phyloP scores from a whole-genome alignment of 345 rosid species.

The Hibiscus mutabilis region DNA sequence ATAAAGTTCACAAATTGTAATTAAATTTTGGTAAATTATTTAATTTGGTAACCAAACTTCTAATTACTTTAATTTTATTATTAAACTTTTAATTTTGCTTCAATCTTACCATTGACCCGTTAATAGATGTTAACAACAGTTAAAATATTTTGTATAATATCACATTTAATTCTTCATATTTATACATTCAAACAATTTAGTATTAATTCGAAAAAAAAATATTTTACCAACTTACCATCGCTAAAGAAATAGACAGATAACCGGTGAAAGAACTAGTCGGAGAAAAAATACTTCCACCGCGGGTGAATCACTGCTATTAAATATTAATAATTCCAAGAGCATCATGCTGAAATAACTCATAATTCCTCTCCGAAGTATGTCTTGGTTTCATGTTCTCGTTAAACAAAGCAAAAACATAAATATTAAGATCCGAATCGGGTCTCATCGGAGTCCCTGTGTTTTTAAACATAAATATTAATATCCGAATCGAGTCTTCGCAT shows the following conservation, averaged over 20 bases:
- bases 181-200: no score
- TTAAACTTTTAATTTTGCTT: no score
- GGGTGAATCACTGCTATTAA: constrained; percentile 2
- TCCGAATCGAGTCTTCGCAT: no score
- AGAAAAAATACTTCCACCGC: constrained; percentile 11
- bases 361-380: constrained; percentile 90
- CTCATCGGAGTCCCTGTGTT: constrained; percentile 75
- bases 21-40: no score
- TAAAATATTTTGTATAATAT: no score
- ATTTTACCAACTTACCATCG: constrained; percentile 37
- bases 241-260: constrained; percentile 43
- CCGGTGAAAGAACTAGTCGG: constrained; percentile 31
- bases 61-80: no score
- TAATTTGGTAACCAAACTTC: no score
- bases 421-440: constrained; percentile 49
- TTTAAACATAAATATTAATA: constrained; percentile 44
- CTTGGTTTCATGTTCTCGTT: constrained; percentile 97
- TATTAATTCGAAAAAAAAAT: no score
- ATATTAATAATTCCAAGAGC: constrained; percentile 31
- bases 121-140: no score
- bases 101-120: no score
- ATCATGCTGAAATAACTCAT: constrained; percentile 89
- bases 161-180: no score
- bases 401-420: constrained; percentile 79
- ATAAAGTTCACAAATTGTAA: no score